A percentile compares a stretch with the other conserved stretches of the same genome.
Conservation (phyloP, 1,284 basidiomycete species). For the Vanrija sp. region DNA sequence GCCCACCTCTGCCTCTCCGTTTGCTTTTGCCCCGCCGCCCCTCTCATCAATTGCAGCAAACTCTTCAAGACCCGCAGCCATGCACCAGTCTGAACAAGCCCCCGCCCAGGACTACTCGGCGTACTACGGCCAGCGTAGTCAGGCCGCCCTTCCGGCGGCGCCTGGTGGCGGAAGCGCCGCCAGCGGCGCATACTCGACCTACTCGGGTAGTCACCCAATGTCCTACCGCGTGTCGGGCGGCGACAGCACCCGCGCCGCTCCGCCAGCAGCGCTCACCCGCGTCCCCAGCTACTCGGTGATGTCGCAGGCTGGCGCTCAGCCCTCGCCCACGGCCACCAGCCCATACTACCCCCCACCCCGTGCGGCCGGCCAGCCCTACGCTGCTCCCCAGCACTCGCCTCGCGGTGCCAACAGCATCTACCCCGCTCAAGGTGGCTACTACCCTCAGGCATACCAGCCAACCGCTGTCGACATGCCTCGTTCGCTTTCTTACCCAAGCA, state of each 20-base stretch:
- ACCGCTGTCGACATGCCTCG: slow-evolving; percentile 41
- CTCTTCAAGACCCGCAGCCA: slow-evolving; percentile 9
- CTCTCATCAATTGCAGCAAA: slow-evolving; percentile 16
- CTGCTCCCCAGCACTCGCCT: slow-evolving; percentile 13
- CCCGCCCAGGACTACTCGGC: slow-evolving; percentile 20
- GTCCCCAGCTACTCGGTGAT: slow-evolving; percentile 16
- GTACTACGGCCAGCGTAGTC: slow-evolving; percentile 12
- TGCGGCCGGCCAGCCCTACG: slow-evolving; percentile 13
- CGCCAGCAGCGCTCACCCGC: slow-evolving; percentile 18
- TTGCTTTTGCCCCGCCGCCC: slow-evolving; percentile 44
- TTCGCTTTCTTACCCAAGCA: slow-evolving; percentile 40
- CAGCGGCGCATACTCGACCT: slow-evolving; percentile 20
- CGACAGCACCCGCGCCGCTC: slow-evolving; percentile 27
- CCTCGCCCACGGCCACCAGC: slow-evolving; percentile 13
- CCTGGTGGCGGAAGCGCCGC: slow-evolving; percentile 5
- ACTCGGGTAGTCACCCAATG: slow-evolving; percentile 32
- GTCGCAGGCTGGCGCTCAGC: slow-evolving; percentile 9
- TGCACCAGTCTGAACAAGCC: slow-evolving; percentile 33
- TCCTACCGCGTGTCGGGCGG: slow-evolving; percentile 37
- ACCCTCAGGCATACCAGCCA: slow-evolving; percentile 8
- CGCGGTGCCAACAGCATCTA: slow-evolving; percentile 8
- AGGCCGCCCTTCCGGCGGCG: slow-evolving; percentile 5
- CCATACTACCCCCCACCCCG: slow-evolving; percentile 13
- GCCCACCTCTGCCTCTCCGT: slow-evolving; percentile 36
- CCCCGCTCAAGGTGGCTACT: slow-evolving; percentile 4